Base-by-base conservation (phyloP, 202 grass and related monocot species). In the Tripidium arundinaceum region DNA sequence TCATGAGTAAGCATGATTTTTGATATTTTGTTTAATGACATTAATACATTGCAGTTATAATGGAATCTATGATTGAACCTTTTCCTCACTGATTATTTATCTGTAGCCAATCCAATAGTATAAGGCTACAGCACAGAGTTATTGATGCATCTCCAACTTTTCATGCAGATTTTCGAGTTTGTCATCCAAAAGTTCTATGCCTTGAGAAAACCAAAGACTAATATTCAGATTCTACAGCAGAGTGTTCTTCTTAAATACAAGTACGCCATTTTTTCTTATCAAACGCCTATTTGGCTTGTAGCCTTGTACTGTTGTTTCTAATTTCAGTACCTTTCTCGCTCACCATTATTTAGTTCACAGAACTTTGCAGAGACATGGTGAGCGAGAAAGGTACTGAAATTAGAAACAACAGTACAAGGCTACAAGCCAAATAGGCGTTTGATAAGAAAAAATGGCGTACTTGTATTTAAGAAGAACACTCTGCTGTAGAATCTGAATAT, bases 151-250 rank as follows among this genome's bases (percentile, higher is more conserved):
- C 25, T 12, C 55, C 79, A 79, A 24, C 70, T 84, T 57, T 72
- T 86, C n/a, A 64, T 99, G 84, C 86, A 99, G 96, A 93, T 93
- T 79, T 95, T 95, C 65, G 92, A 99, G 38, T 99, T 95, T 82
- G 85, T 95, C 61, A 88, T 93, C 76, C 96, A 99, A 80, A 99
- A 95, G 82, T 91, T 99, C 64, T 95, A 95, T 78, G 92, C 92
- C 45, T 91, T 99, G 88, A 99, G 92, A 84, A 99, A 95, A 87
- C 96, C 96, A 11, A 99, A 99, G 89, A 99, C 96, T 78, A 99
- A 99, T 82, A 91, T 99, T 82, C 92, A 99, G 88, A 95, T 99
- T 87, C 92, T 95, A 79, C 92, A 99, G 74, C 88, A 95, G 79
- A 93, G 88, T 88, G 78, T 99, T 68, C 95, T 94, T 83, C 72